Base-by-base conservation (phyloP, 2,329 filamentous ascomycete species). In the Aaosphaeria pasadenensis region DNA sequence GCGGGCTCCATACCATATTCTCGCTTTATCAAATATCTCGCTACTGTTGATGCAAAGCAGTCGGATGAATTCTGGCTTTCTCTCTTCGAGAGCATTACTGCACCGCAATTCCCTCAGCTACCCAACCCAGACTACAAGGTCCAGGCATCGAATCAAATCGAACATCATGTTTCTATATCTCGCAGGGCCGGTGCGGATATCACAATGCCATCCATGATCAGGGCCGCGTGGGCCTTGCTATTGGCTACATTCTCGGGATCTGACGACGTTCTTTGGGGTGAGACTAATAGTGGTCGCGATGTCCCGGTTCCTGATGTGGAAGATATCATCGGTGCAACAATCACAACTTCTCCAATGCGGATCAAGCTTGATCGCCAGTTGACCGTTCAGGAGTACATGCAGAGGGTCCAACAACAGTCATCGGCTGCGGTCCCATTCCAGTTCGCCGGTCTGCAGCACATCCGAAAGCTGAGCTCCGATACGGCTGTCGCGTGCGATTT, bases 251-350 rank as follows among this genome's bases (percentile, higher is more conserved):
- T 77, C 52, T 73, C 74, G n/a, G 71, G 68, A 2, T 71, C 71
- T 11, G 69, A 76, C 43, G 73, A 78, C 53, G 71, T 78, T 6
- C 66, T 73, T 28, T 80, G 78, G 59, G 77, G 74, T 1, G 73
- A 72, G 49, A 72, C 67, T 1, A 56, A 69, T 11, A 67, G 65
- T 6, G 66, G 70, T 0, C 58, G 69, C 1, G 67, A 73, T 29
- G 57, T 63, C 7, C 57, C 66, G 7, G 57, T 74, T 28, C 33
- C 52, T 9, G 66, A 65, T 3, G 67, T 74, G 30, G 62, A 67
- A 38, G 55, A 67, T 30, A 71, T 75, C n/a, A 59, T 70, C 32
- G 73, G 72, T 5, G 69, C 72, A 4, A 66, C 70, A 0, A 62
- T 74, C 30, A 63, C 71, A 3, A 72, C 73, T 5, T 66, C 75